A percentile compares a stretch with the other conserved stretches of the same genome.
phyloP scores from a whole-genome alignment of 176 grass and related monocot species.

The Aegilops longissima region DNA sequence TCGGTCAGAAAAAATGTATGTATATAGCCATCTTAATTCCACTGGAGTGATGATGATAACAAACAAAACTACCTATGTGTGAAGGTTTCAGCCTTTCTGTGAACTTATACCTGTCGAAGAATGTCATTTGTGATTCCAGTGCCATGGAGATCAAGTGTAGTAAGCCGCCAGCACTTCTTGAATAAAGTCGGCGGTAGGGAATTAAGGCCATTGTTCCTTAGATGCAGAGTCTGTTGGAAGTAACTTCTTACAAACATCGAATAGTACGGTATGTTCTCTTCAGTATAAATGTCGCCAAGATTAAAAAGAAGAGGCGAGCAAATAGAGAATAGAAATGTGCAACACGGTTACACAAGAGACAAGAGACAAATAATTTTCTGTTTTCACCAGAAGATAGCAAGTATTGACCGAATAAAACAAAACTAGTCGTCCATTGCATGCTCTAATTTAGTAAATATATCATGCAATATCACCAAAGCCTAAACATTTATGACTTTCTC shows the following conservation, averaged over 20 bases:
- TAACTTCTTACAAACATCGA: conserved; percentile 14
- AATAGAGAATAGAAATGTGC: not conserved
- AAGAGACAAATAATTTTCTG: no score
- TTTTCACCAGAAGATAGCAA: no score
- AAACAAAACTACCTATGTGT: not conserved
- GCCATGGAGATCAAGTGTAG: conserved; percentile 87
- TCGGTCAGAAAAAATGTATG: no score
- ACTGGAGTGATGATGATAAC: not conserved
- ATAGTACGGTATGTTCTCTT: not conserved
- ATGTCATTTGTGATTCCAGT: conserved; percentile 91
- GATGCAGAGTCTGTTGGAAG: conserved; percentile 58
- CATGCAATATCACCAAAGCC: no score
- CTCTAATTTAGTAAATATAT: no score
- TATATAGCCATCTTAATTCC: no score
- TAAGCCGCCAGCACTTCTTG: conserved; percentile 65
- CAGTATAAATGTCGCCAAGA: not conserved
- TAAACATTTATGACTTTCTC: not conserved
- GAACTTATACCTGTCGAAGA: conserved; percentile 76
- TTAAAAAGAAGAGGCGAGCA: not conserved
- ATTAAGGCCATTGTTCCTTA: conserved; percentile 83
- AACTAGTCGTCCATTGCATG: no score
- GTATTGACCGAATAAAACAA: no score
- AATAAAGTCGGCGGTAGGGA: conserved; percentile 72
- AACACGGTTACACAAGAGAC: not conserved
- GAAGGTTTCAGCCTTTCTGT: not conserved